Evolutionary conservation across 2,329 filamentous ascomycete genomes (phyloP).

Genomic region (Teratosphaeria viscida): DNA sequence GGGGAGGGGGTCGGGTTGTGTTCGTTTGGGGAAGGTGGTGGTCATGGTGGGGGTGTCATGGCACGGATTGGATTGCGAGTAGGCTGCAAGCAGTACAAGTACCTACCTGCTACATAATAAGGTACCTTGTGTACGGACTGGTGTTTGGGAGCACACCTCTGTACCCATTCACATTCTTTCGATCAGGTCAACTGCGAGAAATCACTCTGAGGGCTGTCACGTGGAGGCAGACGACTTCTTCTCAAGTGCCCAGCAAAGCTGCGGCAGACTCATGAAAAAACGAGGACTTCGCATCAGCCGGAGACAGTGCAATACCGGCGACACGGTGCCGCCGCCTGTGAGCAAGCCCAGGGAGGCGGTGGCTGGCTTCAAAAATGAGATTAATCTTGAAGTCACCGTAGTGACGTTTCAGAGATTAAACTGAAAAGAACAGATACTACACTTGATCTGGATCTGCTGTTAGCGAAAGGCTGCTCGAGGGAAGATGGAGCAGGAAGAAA

Average conservation of each 20-base stretch:
- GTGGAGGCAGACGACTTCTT: constrained; percentile 7
- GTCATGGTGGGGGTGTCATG: not conserved
- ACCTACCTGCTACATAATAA: too few species aligned
- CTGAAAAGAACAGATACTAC: constrained; percentile 61
- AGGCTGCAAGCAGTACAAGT: too few species aligned
- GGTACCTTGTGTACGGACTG: too few species aligned
- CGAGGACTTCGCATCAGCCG: constrained; percentile 52
- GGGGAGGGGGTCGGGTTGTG: constrained; percentile 9
- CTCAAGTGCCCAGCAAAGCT: constrained; percentile 15
- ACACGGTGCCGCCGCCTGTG: constrained; percentile 57
- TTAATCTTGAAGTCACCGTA: constrained; percentile 69
- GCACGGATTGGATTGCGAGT: too few species aligned
- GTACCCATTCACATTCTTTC: not conserved
- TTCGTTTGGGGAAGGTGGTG: constrained; percentile 18
- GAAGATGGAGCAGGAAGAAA: not conserved
- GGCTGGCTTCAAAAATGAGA: constrained; percentile 60
- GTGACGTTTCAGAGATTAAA: constrained; percentile 87
- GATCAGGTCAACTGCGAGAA: not conserved
- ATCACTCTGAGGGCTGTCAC: not conserved
- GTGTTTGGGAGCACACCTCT: not conserved
- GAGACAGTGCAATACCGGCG: constrained; percentile 66
- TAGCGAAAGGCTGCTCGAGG: not conserved
- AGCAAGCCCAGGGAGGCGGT: constrained; percentile 61
- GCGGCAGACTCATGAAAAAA: constrained; percentile 19
- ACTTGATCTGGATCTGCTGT: constrained; percentile 1